Percentiles rank a stretch among this genome's conserved stretches.
Conservation (phyloP, 345 rosid species). For the Pugionium cornutum region DNA sequence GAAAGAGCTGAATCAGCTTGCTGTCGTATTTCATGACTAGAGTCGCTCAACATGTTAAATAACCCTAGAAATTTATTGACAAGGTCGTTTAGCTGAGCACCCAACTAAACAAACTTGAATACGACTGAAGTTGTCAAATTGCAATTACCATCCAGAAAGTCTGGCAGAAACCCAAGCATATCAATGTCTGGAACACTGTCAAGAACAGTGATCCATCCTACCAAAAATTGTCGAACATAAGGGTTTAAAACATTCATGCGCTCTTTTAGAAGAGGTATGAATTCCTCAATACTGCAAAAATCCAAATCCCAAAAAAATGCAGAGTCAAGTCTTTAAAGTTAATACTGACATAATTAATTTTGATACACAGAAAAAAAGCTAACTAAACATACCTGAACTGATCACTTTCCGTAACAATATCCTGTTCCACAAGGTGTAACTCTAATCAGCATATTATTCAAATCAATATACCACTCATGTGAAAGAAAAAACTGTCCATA, state of each 20-base stretch:
- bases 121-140: conserved; percentile 24
- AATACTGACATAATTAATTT: neutral
- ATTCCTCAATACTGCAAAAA: conserved; percentile 88
- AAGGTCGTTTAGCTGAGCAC: conserved; percentile 23
- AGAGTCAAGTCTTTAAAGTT: conserved; percentile 15
- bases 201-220: conserved; percentile 99
- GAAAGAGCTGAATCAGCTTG: conserved; percentile 99
- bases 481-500: conserved; percentile 21
- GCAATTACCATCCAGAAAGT: conserved; percentile 94
- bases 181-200: conserved; percentile 99
- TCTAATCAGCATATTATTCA: conserved; percentile 28
- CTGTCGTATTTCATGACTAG: conserved; percentile 96
- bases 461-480: neutral
- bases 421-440: conserved; percentile 63
- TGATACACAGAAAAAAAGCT: conserved; percentile 19
- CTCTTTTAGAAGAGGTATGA: conserved; percentile 91
- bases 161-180: conserved; percentile 99
- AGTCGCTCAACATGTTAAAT: conserved; percentile 97
- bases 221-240: conserved; percentile 95
- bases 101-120: conserved; percentile 5
- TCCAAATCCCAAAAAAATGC: conserved; percentile 33
- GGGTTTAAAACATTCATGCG: conserved; percentile 97
- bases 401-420: conserved; percentile 98
- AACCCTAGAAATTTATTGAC: conserved; percentile 57
- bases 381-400: conserved; percentile 78